These are phyloP conservation scores for Carex parvula DNA, from an alignment of 176 grass and related monocot species.

Conservation along the genomic window DNA sequence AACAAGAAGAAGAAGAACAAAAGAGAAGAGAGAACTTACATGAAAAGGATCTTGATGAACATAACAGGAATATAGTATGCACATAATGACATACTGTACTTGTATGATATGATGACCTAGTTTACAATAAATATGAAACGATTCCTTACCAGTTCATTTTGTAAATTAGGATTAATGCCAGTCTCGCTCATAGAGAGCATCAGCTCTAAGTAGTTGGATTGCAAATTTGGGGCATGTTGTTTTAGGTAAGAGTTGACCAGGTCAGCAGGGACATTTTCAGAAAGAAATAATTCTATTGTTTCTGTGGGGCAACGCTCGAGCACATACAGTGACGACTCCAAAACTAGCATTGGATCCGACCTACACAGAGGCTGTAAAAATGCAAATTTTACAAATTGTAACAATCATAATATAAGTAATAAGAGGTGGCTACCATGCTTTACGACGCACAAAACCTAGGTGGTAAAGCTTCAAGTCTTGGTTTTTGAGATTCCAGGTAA, in stretches of 20 bases:
- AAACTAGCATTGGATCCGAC: conserved; percentile 96
- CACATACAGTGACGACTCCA: conserved; percentile 83
- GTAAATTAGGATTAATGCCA: conserved; percentile 88
- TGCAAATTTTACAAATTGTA: not conserved
- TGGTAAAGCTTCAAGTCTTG: not conserved
- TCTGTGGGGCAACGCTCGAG: conserved; percentile 83
- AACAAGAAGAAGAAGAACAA: not conserved
- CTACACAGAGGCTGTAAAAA: conserved; percentile 92
- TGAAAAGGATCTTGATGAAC: not conserved
- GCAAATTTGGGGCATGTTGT: conserved; percentile 90
- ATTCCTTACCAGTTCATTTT: conserved; percentile 87
- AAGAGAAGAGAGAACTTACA: not conserved
- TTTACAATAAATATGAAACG: not conserved
- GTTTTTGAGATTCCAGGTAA: not conserved
- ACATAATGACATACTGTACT: not conserved
- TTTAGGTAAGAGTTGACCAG: conserved; percentile 99
- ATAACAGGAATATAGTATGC: not conserved
- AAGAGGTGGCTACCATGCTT: not conserved
- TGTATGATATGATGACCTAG: not conserved
- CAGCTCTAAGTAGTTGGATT: conserved; percentile 94
- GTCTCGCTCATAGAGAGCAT: conserved; percentile 94
- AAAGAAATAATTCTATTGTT: conserved; percentile 97
- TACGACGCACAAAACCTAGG: not conserved
- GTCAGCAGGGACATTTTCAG: conserved; percentile 96
- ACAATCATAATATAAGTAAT: not conserved